Conservation (phyloP, 1,284 basidiomycete species). For the Sporisorium reilianum region DNA sequence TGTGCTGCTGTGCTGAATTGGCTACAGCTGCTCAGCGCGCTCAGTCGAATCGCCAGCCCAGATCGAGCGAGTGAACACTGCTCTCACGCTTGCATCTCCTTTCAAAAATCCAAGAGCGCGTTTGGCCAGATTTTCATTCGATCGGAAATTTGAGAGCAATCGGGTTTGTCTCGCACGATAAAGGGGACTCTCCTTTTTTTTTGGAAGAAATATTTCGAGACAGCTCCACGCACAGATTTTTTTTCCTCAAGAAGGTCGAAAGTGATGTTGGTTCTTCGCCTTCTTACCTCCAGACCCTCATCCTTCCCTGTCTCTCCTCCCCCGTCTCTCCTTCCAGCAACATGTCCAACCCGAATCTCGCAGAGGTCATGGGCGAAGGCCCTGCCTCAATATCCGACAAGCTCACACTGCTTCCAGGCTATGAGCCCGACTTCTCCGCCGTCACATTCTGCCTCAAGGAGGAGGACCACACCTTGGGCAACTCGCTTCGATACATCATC, state of each 20-base stretch:
- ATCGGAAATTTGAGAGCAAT: constrained; percentile 2
- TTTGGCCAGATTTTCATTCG: constrained; percentile 5
- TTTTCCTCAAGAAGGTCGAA: not conserved
- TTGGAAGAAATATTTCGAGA: constrained; percentile 8
- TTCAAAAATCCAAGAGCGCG: not conserved
- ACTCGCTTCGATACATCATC: constrained; percentile 93
- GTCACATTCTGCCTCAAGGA: constrained; percentile 92
- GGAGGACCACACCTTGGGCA: constrained; percentile 95
- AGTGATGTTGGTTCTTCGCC: not conserved
- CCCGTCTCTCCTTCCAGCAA: constrained; percentile 1
- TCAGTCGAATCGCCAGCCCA: not conserved
- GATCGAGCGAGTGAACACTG: constrained; percentile 27
- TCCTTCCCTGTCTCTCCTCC: not conserved
- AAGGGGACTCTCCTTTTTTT: not conserved
- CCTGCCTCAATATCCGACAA: constrained; percentile 49
- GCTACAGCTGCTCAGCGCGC: constrained; percentile 3
- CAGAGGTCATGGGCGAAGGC: constrained; percentile 53
- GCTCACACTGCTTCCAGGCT: constrained; percentile 74
- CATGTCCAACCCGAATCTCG: constrained; percentile 54
- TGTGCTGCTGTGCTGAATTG: not conserved
- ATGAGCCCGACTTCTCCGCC: constrained; percentile 83
- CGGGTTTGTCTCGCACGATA: constrained; percentile 26
- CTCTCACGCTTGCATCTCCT: constrained; percentile 6
- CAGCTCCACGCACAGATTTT: constrained; percentile 27
- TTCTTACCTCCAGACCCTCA: not conserved